These are phyloP conservation scores for Hypoxylon lienhwacheense DNA, from an alignment of 495 filamentous ascomycete genomes.

Conservation along the genomic window DNA sequence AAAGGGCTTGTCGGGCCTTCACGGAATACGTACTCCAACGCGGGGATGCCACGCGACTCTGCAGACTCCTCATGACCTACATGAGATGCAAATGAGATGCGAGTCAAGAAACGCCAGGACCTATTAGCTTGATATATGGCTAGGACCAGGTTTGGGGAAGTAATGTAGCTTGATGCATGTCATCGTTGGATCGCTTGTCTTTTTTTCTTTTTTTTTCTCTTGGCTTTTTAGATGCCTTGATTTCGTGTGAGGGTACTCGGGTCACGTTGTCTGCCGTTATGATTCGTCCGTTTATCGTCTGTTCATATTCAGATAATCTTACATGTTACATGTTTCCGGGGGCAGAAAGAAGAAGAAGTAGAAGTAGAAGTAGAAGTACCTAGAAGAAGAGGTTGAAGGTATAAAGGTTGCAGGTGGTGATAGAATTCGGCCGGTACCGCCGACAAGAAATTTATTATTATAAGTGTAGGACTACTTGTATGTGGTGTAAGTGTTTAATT, in stretches of 20 bases:
- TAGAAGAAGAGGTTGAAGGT: neutral
- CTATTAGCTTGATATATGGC: too few species aligned
- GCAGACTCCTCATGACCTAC: slow-evolving; percentile 29
- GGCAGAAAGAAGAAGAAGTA: too few species aligned
- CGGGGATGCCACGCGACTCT: slow-evolving; percentile 33
- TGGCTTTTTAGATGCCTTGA: too few species aligned
- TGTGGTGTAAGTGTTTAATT: slow-evolving; percentile 6
- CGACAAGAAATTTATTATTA: slow-evolving; percentile 8
- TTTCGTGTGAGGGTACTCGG: too few species aligned
- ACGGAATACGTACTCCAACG: slow-evolving; percentile 27
- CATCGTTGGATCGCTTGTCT: too few species aligned
- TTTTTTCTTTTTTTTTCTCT: too few species aligned
- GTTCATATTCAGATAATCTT: too few species aligned
- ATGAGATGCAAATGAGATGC: slow-evolving; percentile 10
- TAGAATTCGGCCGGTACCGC: slow-evolving; percentile 1
- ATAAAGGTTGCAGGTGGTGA: neutral
- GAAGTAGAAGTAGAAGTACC: neutral
- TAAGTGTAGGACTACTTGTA: slow-evolving; percentile 5
- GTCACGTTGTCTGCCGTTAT: too few species aligned
- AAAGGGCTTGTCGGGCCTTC: slow-evolving; percentile 16
- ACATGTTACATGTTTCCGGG: too few species aligned
- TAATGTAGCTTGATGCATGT: too few species aligned
- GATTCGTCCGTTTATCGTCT: too few species aligned
- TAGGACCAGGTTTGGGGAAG: too few species aligned
- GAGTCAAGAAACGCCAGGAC: neutral